phyloP scores from a whole-genome alignment of 805 yeast genomes.

The Metschnikowia bowlesiae region DNA sequence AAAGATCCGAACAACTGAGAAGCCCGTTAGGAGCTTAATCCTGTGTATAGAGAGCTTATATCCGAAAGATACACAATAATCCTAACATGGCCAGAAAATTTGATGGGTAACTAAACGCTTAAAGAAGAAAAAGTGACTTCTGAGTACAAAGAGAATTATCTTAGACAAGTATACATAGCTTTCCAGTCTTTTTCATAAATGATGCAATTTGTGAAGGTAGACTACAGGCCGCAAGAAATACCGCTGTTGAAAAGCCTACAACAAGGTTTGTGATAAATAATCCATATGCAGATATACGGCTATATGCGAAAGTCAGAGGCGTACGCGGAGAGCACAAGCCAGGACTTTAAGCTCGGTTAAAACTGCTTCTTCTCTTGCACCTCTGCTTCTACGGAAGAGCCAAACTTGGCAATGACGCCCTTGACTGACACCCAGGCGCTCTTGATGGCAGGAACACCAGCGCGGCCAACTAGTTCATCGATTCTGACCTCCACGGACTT shows the following conservation, averaged over 20 bases:
- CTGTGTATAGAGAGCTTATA: too few relatives aligned
- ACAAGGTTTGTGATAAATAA: not conserved
- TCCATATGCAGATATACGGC: not conserved
- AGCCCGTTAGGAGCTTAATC: too few relatives aligned
- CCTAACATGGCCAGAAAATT: not conserved
- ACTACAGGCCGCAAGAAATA: too few relatives aligned
- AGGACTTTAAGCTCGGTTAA: not conserved
- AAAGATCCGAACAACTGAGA: too few relatives aligned
- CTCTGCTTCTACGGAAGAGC: conserved; percentile 31
- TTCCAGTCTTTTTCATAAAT: rapidly evolving
- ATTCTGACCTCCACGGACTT: conserved; percentile 59
- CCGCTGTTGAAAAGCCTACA: not conserved
- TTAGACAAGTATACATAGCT: too few relatives aligned
- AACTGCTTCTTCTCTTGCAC: conserved; percentile 28
- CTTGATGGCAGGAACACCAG: conserved; percentile 30
- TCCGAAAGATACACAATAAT: too few relatives aligned
- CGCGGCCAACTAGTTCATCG: conserved; percentile 28
- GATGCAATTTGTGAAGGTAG: too few relatives aligned
- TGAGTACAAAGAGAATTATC: too few relatives aligned
- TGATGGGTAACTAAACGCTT: not conserved
- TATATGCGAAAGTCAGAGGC: not conserved
- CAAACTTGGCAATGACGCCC: conserved; percentile 27
- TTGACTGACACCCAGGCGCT: conserved; percentile 35
- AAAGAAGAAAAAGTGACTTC: too few relatives aligned
- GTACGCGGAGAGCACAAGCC: not conserved